Base-by-base conservation (phyloP, 2,329 filamentous ascomycete genomes). In the Pyrenochaeta sp. region DNA sequence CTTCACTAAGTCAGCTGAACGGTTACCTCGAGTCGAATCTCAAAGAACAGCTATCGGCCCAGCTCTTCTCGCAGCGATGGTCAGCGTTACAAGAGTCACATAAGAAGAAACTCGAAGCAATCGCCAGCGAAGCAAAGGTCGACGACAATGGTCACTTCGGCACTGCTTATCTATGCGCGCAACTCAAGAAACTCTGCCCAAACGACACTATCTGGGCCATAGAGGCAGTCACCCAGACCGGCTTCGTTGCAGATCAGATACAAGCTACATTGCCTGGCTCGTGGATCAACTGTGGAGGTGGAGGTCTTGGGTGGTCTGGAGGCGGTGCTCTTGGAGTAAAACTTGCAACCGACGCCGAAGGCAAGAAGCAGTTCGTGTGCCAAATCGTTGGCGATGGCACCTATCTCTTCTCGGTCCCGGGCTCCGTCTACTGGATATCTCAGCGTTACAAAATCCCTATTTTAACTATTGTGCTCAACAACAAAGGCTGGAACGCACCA, bases 251-350 rank as follows among this genome's bases (percentile, higher is more conserved):
- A 27, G 90, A 95, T 64, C 90, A 93, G 63, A 79, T 95, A 7
- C 87, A 88, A 67, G 84, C 87, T 2, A 88, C 84, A 0, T 71
- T 87, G 0, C 91, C 91, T 0, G 90, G 90, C 0, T 88, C 86
- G 0, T 93, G 89, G 89, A 87, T 94, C 69, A 93, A 93, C 74
- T 93, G 91, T 72, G 91, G 91, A 1, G 91, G 90, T 0, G 91
- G 90, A 13, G 91, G 91, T 2, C 86, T 94, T 0, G 91, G 91
- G 1, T 94, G 91, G 91, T 91, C 88, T 10, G 91, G 91, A 13
- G 91, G 91, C 13, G 91, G 68, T 28, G 89, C 90, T 0, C 76
- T 94, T 2, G 91, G 91, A 2, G 88, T 93, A 71, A 93, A 93
- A 73, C 83, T 94, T 7, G 91, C 90, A 0, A 82, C 83, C 0